Conservation (phyloP, 2,329 filamentous ascomycete species). For the Claviceps sp. region DNA sequence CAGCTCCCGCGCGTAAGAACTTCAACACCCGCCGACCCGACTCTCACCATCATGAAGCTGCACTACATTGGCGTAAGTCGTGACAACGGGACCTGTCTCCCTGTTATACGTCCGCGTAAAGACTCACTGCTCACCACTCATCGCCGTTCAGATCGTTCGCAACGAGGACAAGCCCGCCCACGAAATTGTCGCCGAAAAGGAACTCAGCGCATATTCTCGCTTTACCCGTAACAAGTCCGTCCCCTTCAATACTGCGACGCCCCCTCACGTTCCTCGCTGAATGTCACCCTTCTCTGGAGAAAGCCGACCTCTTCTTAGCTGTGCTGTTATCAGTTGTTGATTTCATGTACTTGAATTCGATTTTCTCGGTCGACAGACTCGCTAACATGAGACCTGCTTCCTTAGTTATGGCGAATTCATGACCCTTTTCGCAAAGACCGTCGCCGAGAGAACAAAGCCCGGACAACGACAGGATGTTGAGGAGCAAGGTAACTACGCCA, state of each 20-base stretch:
- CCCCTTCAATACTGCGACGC: slow-evolving; percentile 1
- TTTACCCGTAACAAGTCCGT: slow-evolving; percentile 62
- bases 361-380: neutral
- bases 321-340: neutral
- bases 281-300: neutral
- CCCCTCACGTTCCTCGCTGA: neutral
- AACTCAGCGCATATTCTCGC: slow-evolving; percentile 64
- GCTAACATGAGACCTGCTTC: slow-evolving; percentile 2
- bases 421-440: slow-evolving; percentile 73
- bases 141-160: slow-evolving; percentile 56
- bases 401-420: slow-evolving; percentile 50
- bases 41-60: slow-evolving; percentile 56
- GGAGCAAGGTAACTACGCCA: slow-evolving; percentile 48
- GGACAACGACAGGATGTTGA: slow-evolving; percentile 77
- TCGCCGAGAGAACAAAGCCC: slow-evolving; percentile 72
- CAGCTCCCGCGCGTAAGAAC: neutral
- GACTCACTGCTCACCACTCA: neutral
- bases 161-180: slow-evolving; percentile 64
- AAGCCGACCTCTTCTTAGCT: neutral
- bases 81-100: slow-evolving; percentile 5
- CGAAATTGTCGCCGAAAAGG: slow-evolving; percentile 64
- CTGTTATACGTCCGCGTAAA: slow-evolving; percentile 6
- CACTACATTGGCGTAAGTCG: slow-evolving; percentile 69
- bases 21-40: neutral
- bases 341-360: neutral